Evolutionary conservation across 345 rosid genomes (phyloP), one percentile per base, ranked within the genome.

Genomic region (Salix dunnii): DNA sequence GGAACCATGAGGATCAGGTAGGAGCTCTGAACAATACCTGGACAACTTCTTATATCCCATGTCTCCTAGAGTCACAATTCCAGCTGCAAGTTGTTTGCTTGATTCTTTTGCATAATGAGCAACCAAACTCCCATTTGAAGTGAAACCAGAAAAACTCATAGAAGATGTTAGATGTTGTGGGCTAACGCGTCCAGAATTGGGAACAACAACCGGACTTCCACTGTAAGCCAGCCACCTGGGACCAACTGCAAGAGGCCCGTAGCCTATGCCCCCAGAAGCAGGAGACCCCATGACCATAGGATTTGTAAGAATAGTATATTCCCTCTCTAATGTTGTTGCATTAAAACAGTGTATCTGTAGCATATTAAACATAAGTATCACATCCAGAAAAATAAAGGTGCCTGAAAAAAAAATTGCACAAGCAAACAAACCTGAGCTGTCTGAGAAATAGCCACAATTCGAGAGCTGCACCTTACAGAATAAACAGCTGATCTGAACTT

Each of bases 201-300:
- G 83, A 49, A 74, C 80, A 36, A 73, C 78, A 76, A 90, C 89
- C 36, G 92, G 91, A 82, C 82, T 90, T 77, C 94, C 98, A 67
- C 96, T 91, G 63, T 93, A 96, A 67, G 99, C 98, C 84, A 96
- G 82, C 99, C 98, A 96, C 77, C 99, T 85, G 53, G 94, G 90
- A 76, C 97, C 98, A 81, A 96, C 96, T 0, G 97, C 99, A 76
- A 96, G 91, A 72, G 99, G 98, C 33, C 99, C 98, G 75, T 86
- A 91, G 74, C 98, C 99, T 79, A 86, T 77, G 76, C 92, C 91
- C 73, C 90, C 96, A 67, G 86, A 72, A 75, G 81, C 85, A 80
- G 87, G 84, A 68, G 70, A 74, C 53, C 89, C 84, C 61, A 70
- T 51, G 28, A 75, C 71, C 36, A 96, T 85, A 65, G 91, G 87